Evolutionary conservation across 2,329 filamentous ascomycete species (phyloP).

Genomic region (Pseudocercospora vitis): DNA sequence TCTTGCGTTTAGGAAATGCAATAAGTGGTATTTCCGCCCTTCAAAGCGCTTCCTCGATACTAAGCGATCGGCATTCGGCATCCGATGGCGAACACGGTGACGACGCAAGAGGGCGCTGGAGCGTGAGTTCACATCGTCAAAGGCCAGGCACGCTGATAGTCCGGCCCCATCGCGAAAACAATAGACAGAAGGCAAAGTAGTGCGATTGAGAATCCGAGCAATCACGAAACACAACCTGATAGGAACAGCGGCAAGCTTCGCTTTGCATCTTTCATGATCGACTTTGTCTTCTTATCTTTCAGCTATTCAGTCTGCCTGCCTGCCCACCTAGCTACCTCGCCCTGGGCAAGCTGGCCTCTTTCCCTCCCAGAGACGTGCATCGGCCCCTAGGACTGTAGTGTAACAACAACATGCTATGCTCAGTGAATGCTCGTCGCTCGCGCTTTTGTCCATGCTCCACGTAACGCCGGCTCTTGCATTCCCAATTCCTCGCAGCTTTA

Average conservation of each 20-base stretch:
- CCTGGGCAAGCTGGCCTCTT: background rate
- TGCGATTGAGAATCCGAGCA: too few species aligned
- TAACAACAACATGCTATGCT: background rate
- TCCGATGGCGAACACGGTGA: too few species aligned
- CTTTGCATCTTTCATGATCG: too few species aligned
- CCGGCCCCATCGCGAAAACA: too few species aligned
- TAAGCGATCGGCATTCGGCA: too few species aligned
- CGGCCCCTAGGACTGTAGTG: background rate
- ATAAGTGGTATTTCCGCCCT: too few species aligned
- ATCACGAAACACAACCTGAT: background rate
- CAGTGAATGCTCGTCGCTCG: conserved; percentile 5
- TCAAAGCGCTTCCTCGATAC: too few species aligned
- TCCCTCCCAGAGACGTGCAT: background rate
- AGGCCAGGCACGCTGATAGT: too few species aligned
- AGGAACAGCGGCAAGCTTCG: background rate
- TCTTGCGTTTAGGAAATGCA: too few species aligned
- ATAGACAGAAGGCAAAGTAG: too few species aligned
- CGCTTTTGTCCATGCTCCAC: conserved; percentile 1
- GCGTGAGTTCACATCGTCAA: too few species aligned
- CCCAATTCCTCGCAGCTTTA: background rate
- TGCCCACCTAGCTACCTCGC: background rate
- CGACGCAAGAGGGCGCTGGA: too few species aligned
- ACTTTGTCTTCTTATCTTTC: background rate
- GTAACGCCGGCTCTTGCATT: background rate
- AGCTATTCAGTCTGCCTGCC: conserved; percentile 1